Evolutionary conservation across 2,329 filamentous ascomycete species (phyloP), one percentile per base, ranked within the genome.

Genomic region (Ceratocystis lukuohia): DNA sequence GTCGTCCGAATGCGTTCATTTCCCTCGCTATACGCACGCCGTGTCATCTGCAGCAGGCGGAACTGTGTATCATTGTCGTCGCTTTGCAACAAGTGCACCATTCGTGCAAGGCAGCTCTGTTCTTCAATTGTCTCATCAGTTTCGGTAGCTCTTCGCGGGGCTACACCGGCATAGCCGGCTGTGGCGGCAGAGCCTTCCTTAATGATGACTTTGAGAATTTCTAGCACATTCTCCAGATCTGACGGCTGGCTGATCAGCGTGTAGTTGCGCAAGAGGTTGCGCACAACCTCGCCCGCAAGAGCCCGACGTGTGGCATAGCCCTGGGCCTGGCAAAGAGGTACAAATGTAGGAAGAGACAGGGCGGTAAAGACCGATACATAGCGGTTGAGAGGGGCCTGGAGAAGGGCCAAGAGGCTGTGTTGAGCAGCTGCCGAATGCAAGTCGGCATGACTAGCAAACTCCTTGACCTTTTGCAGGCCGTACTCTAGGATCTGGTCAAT

Each of bases 41-140:
- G 86, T 1, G 88, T 86, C 74, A 89, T 86, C 79, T 97, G 93
- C 37, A 99, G 82, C 59, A 99, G 85, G 77, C 91, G 91, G 77
- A 96, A 94, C 74, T 99, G 94, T 0, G 88, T 95, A 71, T 96
- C 91, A 72, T 97, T 97, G 73, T 95, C 84, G 45, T 89, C 81
- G 57, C 85, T 88, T 67, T 90, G 82, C 64, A 99, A 84, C 66
- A 96, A 80, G 76, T 99, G 94, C 20, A 96, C 86, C 73, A 99
- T 87, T 71, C 94, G 84, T 45, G 94, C 94, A 65, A 99, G 81
- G 91, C 91, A 96, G 64, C 94, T 94, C 79, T 99, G 94, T 77
- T 99, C 94, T 76, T 99, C 93, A 72, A 97, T 86, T 0, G 93
- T 97, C 78, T 99, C 95, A 69, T 99, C 94, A 0, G 94, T 97